A percentile compares a stretch with the other conserved stretches of the same genome.
Conservation (phyloP, 2,329 filamentous ascomycete species). For the Colletotrichum cereale region DNA sequence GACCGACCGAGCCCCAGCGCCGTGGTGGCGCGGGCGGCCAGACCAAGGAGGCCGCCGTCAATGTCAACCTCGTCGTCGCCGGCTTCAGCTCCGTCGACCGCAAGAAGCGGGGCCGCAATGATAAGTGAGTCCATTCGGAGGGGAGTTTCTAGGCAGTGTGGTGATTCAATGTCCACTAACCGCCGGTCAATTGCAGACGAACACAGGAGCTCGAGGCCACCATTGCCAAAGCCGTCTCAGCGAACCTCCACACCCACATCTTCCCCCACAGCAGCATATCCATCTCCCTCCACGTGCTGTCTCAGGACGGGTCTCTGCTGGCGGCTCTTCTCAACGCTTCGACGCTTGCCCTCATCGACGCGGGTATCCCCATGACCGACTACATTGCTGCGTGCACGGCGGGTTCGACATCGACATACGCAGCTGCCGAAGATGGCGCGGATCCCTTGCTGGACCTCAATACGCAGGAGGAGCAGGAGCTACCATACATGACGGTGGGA, state of each 20-base stretch:
- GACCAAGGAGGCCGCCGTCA: constrained; percentile 73
- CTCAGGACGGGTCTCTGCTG: constrained; percentile 89
- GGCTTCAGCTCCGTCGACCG: constrained; percentile 91
- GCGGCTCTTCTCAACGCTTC: constrained; percentile 92
- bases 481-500: constrained; percentile 89
- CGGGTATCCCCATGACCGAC: constrained; percentile 94
- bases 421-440: constrained; percentile 73
- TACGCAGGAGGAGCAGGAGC: constrained; percentile 83
- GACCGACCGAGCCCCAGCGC: constrained; percentile 77
- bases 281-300: constrained; percentile 87
- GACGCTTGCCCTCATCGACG: constrained; percentile 92
- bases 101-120: constrained; percentile 78
- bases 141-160: neutral
- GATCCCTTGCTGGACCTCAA: constrained; percentile 88
- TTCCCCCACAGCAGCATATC: constrained; percentile 90
- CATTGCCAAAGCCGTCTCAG: constrained; percentile 80
- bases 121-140: constrained; percentile 72
- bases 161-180: constrained; percentile 3
- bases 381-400: constrained; percentile 91
- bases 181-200: constrained; percentile 65
- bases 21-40: constrained; percentile 47
- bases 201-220: constrained; percentile 85
- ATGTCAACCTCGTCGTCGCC: constrained; percentile 86
- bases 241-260: constrained; percentile 85
- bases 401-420: constrained; percentile 79